phyloP scores from a whole-genome alignment of 306 rosid species.

The Castanea crenata region DNA sequence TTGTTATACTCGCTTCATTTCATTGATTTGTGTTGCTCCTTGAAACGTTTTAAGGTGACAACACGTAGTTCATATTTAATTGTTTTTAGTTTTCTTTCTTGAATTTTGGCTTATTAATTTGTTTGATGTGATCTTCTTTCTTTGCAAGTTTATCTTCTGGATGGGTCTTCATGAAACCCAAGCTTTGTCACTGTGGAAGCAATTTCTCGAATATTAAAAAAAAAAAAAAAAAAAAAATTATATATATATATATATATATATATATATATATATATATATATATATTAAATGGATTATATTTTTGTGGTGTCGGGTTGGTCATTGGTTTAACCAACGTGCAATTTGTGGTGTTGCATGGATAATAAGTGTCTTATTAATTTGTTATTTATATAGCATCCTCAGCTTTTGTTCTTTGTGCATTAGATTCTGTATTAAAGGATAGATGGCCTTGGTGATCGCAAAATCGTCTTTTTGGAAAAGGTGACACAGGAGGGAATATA shows the following conservation, averaged over 20 bases:
- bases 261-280: too few relatives aligned
- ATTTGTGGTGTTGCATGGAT: conserved; percentile 13
- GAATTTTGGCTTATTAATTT: not conserved
- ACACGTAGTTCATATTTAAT: not conserved
- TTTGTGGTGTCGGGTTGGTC: not conserved
- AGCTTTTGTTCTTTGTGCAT: conserved; percentile 27
- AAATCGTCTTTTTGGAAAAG: conserved; percentile 50
- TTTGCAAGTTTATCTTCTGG: conserved; percentile 11
- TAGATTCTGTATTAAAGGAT: conserved; percentile 47
- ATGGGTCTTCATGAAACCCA: conserved; percentile 14
- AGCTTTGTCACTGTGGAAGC: not conserved
- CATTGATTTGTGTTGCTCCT: not conserved
- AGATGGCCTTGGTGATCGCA: conserved; percentile 44
- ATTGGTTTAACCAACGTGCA: conserved; percentile 4
- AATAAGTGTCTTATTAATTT: conserved; percentile 4
- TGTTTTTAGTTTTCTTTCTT: not conserved
- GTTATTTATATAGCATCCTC: conserved; percentile 17
- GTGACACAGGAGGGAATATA: conserved; percentile 69
- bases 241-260: too few relatives aligned
- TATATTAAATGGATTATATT: not conserved
- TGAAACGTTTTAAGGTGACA: not conserved
- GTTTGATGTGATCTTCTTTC: not conserved
- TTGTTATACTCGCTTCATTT: not conserved
- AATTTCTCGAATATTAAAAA: not conserved
- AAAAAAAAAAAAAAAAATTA: too few relatives aligned